These are phyloP conservation scores for Nemania sp. DNA, from an alignment of 2,329 filamentous ascomycete genomes.

Conservation along the genomic window DNA sequence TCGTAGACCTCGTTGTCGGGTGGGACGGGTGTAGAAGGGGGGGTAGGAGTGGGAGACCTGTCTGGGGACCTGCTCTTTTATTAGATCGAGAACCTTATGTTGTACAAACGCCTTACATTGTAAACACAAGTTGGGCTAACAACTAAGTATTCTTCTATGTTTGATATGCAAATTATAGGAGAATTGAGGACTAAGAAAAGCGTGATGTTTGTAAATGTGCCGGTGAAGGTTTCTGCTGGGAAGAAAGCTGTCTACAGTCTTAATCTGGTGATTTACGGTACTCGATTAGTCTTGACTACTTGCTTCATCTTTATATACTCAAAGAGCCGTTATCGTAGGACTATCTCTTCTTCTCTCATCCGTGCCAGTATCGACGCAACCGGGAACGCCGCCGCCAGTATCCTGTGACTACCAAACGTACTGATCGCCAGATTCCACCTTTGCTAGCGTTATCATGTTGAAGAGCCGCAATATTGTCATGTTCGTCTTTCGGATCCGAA, in stretches of 20 bases:
- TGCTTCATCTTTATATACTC: slow-evolving; percentile 24
- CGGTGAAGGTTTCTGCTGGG: not conserved
- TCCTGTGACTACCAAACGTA: slow-evolving; percentile 3
- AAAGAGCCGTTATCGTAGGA: not conserved
- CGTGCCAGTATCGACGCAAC: not conserved
- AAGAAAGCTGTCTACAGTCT: not conserved
- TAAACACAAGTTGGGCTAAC: not conserved
- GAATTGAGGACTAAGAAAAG: not conserved
- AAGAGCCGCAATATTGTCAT: slow-evolving; percentile 30
- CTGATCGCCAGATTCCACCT: slow-evolving; percentile 5
- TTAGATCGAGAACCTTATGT: slow-evolving; percentile 7
- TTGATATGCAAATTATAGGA: not conserved
- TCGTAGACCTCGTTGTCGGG: slow-evolving; percentile 16
- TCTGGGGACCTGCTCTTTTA: slow-evolving; percentile 1
- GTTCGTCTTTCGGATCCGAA: not conserved
- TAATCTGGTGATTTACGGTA: not conserved
- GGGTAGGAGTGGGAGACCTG: not conserved
- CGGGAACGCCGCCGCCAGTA: slow-evolving; percentile 21
- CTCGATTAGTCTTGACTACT: not conserved
- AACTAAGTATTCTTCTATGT: not conserved
- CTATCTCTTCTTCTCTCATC: not conserved
- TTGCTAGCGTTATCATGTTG: not conserved
- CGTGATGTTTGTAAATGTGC: not conserved
- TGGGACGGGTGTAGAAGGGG: not conserved
- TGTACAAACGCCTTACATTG: slow-evolving; percentile 17